Evolutionary conservation across 768 basidiomycete species (phyloP), one percentile per base, ranked within the genome.

Genomic region (Udeniomyces megalosporus): DNA sequence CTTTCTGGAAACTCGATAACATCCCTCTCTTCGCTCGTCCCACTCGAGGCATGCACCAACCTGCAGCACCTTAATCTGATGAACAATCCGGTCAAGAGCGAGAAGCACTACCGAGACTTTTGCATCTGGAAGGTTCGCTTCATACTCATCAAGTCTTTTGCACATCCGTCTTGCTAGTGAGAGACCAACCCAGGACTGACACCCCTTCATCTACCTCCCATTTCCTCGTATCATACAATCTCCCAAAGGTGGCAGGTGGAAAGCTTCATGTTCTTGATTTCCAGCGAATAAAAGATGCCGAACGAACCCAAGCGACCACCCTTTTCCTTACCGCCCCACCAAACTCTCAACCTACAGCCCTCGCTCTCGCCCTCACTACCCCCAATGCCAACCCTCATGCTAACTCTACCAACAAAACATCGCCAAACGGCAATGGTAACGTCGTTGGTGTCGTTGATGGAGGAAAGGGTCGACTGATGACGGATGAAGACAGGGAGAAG

Each of bases 231-330:
- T n/a, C n/a, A n/a, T n/a, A n/a, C n/a, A n/a, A n/a, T n/a, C n/a
- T n/a, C n/a, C n/a, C n/a, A n/a, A n/a, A 70, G 69, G 69, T 72
- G 22, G 72, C 70, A 26, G 66, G 68, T 47, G 72, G 71, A 7
- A 66, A 68, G 46, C 68, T 75, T 8, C 73, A 70, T 58, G 69
- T 68, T 3, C 71, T 75, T 54, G 74, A 75, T 58, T 74, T 68
- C 64, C 61, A 67, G 29, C 70, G 74, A n/a, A 70, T 75, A 68
- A 75, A 73, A 66, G 72, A 75, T 49, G 66, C 69, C 17, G 67
- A 69, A 50, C 68, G 74, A 15, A 60, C 61, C 26, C 24, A 62
- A 3, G 69, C 74, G 7, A 66, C 66, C 22, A 61, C 67, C 26
- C 66, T 71, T 17, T 69, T 75, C 53, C 67, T 67, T 6, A 71